These are phyloP conservation scores for Erodium trifolium DNA, from an alignment of 441 rosid species.

Conservation along the genomic window DNA sequence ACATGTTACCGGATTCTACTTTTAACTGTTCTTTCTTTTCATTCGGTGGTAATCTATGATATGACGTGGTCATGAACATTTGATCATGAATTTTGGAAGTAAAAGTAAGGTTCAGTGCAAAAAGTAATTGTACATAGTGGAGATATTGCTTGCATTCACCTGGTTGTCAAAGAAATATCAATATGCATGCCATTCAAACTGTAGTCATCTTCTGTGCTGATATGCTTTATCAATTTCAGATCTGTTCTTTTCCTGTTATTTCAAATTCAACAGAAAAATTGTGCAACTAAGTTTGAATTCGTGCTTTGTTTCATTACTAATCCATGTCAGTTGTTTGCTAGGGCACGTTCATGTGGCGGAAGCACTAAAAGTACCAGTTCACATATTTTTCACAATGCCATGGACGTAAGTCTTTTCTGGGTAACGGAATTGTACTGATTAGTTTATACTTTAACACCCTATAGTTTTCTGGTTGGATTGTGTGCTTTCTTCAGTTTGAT, in stretches of 20 bases:
- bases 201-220: not conserved
- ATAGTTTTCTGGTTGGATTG: constrained; percentile 13
- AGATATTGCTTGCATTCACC: constrained; percentile 1
- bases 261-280: not conserved
- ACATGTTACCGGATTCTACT: not conserved
- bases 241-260: not conserved
- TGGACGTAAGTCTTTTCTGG: constrained; percentile 95
- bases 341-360: constrained; percentile 98
- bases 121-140: not conserved
- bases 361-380: constrained; percentile 79
- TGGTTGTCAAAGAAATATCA: not conserved
- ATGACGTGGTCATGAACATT: constrained; percentile 6
- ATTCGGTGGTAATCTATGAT: constrained; percentile 6
- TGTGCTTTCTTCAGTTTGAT: constrained; percentile 6
- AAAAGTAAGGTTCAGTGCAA: not conserved
- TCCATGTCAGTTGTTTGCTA: constrained; percentile 29
- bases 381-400: constrained; percentile 98
- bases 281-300: constrained; percentile 11
- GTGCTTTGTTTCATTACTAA: constrained; percentile 25
- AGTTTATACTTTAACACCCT: constrained; percentile 21
- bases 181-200: not conserved
- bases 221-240: not conserved
- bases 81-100: constrained; percentile 1
- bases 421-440: constrained; percentile 35
- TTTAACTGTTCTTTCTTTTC: constrained; percentile 4